Conservation (phyloP, 2,329 filamentous ascomycete species). For the Lasiodiplodia gonubiensis region DNA sequence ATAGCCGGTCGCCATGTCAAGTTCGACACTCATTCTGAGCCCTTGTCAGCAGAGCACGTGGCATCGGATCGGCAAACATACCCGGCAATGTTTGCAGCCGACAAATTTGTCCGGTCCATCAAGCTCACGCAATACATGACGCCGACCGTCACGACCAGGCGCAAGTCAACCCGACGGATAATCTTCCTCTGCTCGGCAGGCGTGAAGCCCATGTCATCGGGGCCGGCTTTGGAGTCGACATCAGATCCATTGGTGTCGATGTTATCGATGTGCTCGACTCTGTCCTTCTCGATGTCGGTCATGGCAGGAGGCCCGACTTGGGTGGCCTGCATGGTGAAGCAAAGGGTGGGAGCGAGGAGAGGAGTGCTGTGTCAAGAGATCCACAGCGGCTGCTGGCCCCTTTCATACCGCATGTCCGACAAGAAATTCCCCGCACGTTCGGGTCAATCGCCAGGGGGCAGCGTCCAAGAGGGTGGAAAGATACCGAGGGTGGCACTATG, state of each 20-base stretch:
- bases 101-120: constrained; percentile 80
- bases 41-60: constrained; percentile 35
- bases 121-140: constrained; percentile 75
- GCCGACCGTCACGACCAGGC: constrained; percentile 55
- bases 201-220: constrained; percentile 52
- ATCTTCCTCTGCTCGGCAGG: constrained; percentile 69
- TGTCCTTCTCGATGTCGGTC: constrained; percentile 21
- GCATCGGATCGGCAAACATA: constrained; percentile 36
- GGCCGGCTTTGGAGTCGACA: constrained; percentile 4
- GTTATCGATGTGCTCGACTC: constrained; percentile 25
- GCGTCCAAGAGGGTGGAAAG: constrained; percentile 14
- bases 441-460: background rate
- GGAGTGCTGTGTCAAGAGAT: background rate
- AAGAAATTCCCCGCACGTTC: constrained; percentile 17
- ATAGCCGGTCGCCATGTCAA: constrained; percentile 39
- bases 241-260: constrained; percentile 21
- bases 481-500: constrained; percentile 23
- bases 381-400: constrained; percentile 7
- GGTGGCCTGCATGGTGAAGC: constrained; percentile 8
- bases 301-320: background rate
- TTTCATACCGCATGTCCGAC: constrained; percentile 14
- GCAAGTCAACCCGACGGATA: constrained; percentile 69
- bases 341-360: background rate
- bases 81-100: constrained; percentile 74
- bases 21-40: constrained; percentile 47